Conservation (phyloP, 225 moss, liverwort and hornwort species). For the Antitrichia curtipendula region DNA sequence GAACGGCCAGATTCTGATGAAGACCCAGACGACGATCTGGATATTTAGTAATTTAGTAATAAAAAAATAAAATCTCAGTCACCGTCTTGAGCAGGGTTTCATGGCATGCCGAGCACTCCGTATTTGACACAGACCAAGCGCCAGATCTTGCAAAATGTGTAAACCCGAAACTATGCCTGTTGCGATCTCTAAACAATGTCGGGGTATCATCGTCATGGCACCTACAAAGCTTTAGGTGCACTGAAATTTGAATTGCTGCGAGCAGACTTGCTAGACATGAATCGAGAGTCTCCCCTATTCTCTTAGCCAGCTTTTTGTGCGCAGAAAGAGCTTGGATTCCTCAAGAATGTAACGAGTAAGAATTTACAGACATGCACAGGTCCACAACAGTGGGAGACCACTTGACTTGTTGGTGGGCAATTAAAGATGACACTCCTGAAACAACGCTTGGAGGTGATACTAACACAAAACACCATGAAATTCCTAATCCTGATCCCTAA, state of each 20-base stretch:
- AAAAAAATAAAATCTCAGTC: neutral
- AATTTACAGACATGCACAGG: neutral
- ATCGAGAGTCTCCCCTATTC: neutral
- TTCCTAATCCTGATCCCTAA: neutral
- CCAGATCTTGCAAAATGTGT: neutral
- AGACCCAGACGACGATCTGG: slow-evolving; percentile 97
- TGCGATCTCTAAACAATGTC: neutral
- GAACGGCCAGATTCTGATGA: slow-evolving; percentile 98
- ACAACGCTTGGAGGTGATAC: neutral
- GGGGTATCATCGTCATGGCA: neutral
- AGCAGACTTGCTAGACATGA: neutral
- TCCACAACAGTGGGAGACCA: neutral
- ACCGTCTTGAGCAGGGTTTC: neutral
- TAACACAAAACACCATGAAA: neutral
- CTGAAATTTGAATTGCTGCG: neutral
- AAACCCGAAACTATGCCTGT: neutral
- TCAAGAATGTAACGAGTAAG: neutral
- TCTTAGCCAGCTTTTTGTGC: neutral
- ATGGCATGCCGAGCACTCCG: neutral
- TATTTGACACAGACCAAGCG: neutral
- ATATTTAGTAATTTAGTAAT: slow-evolving; percentile 61
- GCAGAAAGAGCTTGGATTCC: neutral
- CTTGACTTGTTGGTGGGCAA: too few species aligned
- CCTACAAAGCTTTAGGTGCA: neutral
- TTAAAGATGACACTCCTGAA: neutral